Conservation (phyloP, 2,329 filamentous ascomycete species). For the Ophiostoma montium region DNA sequence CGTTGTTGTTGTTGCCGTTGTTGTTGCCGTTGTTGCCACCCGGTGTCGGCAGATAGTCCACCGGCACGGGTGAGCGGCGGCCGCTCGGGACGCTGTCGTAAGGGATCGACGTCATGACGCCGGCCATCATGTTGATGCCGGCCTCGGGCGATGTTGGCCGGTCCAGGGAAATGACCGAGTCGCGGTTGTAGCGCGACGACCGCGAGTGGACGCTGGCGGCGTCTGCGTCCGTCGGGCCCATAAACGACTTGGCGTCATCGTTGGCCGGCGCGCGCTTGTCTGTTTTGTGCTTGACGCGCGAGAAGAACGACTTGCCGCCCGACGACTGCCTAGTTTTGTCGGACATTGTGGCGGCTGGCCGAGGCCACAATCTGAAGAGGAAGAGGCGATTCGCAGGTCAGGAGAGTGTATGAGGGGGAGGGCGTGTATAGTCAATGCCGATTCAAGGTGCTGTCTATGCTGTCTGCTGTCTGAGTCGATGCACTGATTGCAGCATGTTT, state of each 20-base stretch:
- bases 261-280: slow-evolving; percentile 49
- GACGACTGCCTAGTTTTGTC: slow-evolving; percentile 71
- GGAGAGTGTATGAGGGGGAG: slow-evolving; percentile 2
- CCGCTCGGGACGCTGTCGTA: slow-evolving; percentile 59
- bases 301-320: slow-evolving; percentile 59
- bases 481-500: slow-evolving; percentile 28
- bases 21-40: slow-evolving; percentile 39
- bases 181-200: slow-evolving; percentile 64
- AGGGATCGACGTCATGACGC: slow-evolving; percentile 75
- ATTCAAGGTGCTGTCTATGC: slow-evolving; percentile 20
- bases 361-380: neutral
- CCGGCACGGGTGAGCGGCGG: slow-evolving; percentile 52
- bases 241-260: slow-evolving; percentile 39
- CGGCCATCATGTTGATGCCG: slow-evolving; percentile 60
- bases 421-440: slow-evolving; percentile 7
- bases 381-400: neutral
- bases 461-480: slow-evolving; percentile 23
- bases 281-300: slow-evolving; percentile 68
- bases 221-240: slow-evolving; percentile 42
- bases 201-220: slow-evolving; percentile 50
- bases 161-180: slow-evolving; percentile 58
- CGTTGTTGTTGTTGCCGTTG: slow-evolving; percentile 29
- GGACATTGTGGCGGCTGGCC: slow-evolving; percentile 30
- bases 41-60: slow-evolving; percentile 65
- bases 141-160: slow-evolving; percentile 48